phyloP scores from a whole-genome alignment of 2,329 filamentous ascomycete species.

The Colletotrichum sp. region DNA sequence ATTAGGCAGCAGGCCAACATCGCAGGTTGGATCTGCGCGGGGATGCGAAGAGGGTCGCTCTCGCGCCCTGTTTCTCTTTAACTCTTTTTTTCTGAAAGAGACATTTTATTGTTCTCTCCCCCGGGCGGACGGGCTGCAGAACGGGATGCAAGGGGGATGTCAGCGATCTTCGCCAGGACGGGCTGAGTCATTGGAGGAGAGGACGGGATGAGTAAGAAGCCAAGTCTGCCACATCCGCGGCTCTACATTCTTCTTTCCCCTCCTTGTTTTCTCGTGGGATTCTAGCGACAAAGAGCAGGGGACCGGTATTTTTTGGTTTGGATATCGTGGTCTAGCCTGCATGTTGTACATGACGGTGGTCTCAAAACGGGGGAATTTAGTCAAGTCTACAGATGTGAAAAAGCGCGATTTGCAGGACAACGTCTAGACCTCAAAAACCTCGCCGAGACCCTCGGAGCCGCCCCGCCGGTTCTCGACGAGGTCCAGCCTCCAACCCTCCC shows the following conservation, averaged over 20 bases:
- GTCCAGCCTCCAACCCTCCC: slow-evolving; percentile 71
- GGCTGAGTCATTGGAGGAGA: background rate
- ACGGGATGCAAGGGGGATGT: background rate
- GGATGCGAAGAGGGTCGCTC: background rate
- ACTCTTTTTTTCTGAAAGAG: background rate
- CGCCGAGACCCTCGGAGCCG: slow-evolving; percentile 63
- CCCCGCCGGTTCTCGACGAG: slow-evolving; percentile 64
- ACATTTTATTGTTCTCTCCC: background rate
- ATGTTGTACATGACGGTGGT: background rate
- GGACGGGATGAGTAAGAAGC: background rate
- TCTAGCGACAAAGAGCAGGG: background rate
- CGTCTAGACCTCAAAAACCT: slow-evolving; percentile 66
- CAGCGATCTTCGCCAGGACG: background rate
- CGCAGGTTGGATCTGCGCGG: background rate
- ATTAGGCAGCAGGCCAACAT: background rate
- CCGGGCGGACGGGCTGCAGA: background rate
- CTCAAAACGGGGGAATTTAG: background rate
- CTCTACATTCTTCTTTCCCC: background rate
- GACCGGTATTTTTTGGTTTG: background rate
- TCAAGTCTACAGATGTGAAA: background rate
- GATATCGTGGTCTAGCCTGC: background rate
- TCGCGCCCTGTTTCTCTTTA: background rate
- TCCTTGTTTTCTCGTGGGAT: background rate
- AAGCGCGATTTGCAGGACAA: background rate
- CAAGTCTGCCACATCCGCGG: background rate